phyloP scores from a whole-genome alignment of 345 rosid genomes.

The Boechera divaricarpa region DNA sequence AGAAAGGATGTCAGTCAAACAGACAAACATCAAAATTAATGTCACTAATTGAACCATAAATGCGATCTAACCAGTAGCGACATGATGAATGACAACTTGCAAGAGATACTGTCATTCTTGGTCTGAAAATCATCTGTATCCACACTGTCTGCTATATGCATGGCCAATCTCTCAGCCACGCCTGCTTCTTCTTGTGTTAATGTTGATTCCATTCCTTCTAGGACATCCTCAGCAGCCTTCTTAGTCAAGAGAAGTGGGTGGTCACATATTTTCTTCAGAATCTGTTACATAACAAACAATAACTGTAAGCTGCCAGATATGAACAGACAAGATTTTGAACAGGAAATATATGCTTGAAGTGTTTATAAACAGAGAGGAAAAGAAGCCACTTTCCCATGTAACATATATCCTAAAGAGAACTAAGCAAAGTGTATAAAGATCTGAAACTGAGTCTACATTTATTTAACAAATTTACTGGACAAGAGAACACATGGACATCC shows the following conservation, averaged over 20 bases:
- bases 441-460: slow-evolving; percentile 14
- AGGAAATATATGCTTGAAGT: slow-evolving; percentile 3
- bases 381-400: slow-evolving; percentile 9
- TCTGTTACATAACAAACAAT: slow-evolving; percentile 58
- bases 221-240: slow-evolving; percentile 62
- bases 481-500: slow-evolving; percentile 3
- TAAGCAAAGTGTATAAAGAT: slow-evolving; percentile 16
- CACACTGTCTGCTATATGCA: slow-evolving; percentile 83
- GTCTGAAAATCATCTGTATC: slow-evolving; percentile 78
- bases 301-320: slow-evolving; percentile 20
- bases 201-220: slow-evolving; percentile 92
- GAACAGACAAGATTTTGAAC: slow-evolving; percentile 22
- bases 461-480: slow-evolving; percentile 10
- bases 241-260: slow-evolving; percentile 52
- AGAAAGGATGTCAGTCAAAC: slow-evolving; percentile 30
- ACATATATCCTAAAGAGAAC: slow-evolving; percentile 12
- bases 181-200: slow-evolving; percentile 79
- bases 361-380: slow-evolving; percentile 11
- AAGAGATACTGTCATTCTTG: slow-evolving; percentile 78
- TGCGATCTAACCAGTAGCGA: slow-evolving; percentile 68
- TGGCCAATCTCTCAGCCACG: slow-evolving; percentile 87
- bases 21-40: slow-evolving; percentile 28
- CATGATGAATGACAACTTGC: slow-evolving; percentile 89
- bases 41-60: slow-evolving; percentile 12
- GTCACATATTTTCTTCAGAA: slow-evolving; percentile 83